Evolutionary conservation across 1,284 basidiomycete species (phyloP), one percentile per base, ranked within the genome.

Genomic region (Dichomitus squalens): DNA sequence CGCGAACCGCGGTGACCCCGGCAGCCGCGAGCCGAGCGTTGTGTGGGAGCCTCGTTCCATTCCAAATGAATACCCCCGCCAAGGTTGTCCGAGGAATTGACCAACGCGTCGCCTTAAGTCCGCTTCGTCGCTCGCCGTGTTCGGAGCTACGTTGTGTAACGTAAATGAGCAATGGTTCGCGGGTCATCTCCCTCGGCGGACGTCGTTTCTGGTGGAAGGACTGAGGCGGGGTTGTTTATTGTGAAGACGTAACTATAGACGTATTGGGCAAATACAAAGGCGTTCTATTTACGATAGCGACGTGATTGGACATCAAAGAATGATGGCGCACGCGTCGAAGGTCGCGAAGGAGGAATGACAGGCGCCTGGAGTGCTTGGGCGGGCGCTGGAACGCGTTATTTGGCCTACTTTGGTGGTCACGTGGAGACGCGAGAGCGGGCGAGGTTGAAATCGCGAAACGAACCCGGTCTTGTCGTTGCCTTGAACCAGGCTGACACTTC

Each of bases 371-470:
- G 21, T 33, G 58, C 53, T 50, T 53, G 57, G 48, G 52, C 41
- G 36, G 57, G 54, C 54, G 49, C 48, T 55, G 31, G 39, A 21
- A 59, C 64, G 66, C 59, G 66, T 64, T 66, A 60, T 67, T 68
- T 68, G 66, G 46, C 49, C 40, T 9, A 46, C 64, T 68, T 68
- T 66, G 65, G 56, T 49, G 52, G 33, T 68, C 66, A 68, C 66
- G 66, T 68, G 66, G 11, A 7, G 41, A 49, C 62, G 64, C 62
- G 63, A 66, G 60, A 48, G 52, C 39, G 8, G 63, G 43, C 61
- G 39, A 64, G 60, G 66, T 68, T 68, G 63, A 68, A 68, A 66
- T 68, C 66, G 63, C 63, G 66, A 64, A 65, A 57, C 62, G 60
- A 64, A 66, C 58, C 29, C 23, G 36, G 46, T 54, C 57, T 55